A percentile compares a stretch with the other conserved stretches of the same genome.
phyloP scores from a whole-genome alignment of 805 yeast genomes.

The Komagataella kurtzmanii region DNA sequence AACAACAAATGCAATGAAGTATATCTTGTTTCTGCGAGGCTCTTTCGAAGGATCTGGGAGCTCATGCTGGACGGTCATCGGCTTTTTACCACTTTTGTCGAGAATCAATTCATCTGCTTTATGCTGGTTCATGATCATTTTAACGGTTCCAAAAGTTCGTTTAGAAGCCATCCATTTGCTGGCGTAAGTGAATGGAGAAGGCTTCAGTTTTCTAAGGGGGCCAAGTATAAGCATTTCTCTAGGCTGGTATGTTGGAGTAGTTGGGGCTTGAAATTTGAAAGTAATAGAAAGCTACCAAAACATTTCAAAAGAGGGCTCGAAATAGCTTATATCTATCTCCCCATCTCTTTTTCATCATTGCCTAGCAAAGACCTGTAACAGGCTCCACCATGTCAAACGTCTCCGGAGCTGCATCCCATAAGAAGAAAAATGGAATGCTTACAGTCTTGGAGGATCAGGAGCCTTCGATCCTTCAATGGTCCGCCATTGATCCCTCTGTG shows the following conservation, averaged over 20 bases:
- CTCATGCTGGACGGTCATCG: constrained; percentile 61
- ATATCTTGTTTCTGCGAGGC: constrained; percentile 32
- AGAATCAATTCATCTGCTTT: constrained; percentile 4
- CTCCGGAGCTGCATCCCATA: constrained; percentile 37
- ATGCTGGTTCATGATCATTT: background rate
- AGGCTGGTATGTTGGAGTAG: background rate
- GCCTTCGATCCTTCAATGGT: constrained; percentile 46
- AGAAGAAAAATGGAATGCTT: constrained; percentile 43
- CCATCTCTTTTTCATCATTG: background rate
- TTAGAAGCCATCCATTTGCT: background rate
- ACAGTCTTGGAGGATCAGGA: constrained; percentile 39
- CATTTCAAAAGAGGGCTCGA: background rate
- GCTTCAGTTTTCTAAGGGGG: background rate
- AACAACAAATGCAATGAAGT: constrained; percentile 40
- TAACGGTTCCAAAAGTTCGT: background rate
- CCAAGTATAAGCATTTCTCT: background rate
- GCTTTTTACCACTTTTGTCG: constrained; percentile 13
- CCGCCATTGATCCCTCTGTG: constrained; percentile 34
- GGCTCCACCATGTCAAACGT: constrained; percentile 1
- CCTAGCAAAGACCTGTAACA: background rate
- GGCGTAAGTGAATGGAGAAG: background rate
- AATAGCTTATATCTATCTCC: background rate
- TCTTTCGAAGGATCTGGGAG: constrained; percentile 70
- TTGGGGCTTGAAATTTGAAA: background rate
- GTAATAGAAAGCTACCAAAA: background rate